Evolutionary conservation across 2,329 filamentous ascomycete genomes (phyloP), one percentile per base, ranked within the genome.

Genomic region (Fusarium citri): DNA sequence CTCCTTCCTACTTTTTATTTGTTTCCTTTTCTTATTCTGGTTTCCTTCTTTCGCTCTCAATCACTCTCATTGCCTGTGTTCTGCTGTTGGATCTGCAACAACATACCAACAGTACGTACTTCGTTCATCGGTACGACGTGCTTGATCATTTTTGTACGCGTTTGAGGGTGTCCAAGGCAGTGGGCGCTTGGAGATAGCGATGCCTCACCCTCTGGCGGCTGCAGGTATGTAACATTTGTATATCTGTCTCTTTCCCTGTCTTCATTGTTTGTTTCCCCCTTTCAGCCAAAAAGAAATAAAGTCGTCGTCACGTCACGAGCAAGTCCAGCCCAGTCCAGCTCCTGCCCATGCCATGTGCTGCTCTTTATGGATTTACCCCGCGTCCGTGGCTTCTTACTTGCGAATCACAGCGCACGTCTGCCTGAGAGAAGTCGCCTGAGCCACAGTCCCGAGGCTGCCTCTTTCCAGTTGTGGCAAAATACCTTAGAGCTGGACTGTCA

Each of bases 121-220:
- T 26, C 8, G 9, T 51, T 26, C 6, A 14, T 31, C 30, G 30
- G 34, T 42, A 47, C 49, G 6, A 62, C 54, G 31, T 56, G 54
- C 42, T 66, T 46, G 8, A 47, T 41, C 45, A 16, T 59, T 47
- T 63, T 25, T 53, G 20, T 40, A 31, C 42, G 22, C 23, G 9
- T 30, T 31, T n/a, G 10, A 59, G 41, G 47, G 55, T 53, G 18
- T 20, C 18, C 5, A 50, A 18, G 34, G 49, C n/a, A 53, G 15
- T 12, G 10, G 34, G 34, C 37, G 47, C 57, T 34, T 43, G 50
- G 23, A 40, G 57, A 37, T 25, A 66, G 55, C 46, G 49, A 72
- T 72, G 69, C 69, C 69, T 70, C 66, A 72, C 46, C 69, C 69
- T 64, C 34, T 72, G 51, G 66, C 70, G 54, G 69, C 69, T 63